phyloP scores from a whole-genome alignment of 2,329 filamentous ascomycete species.

The Phyllachora maydis region DNA sequence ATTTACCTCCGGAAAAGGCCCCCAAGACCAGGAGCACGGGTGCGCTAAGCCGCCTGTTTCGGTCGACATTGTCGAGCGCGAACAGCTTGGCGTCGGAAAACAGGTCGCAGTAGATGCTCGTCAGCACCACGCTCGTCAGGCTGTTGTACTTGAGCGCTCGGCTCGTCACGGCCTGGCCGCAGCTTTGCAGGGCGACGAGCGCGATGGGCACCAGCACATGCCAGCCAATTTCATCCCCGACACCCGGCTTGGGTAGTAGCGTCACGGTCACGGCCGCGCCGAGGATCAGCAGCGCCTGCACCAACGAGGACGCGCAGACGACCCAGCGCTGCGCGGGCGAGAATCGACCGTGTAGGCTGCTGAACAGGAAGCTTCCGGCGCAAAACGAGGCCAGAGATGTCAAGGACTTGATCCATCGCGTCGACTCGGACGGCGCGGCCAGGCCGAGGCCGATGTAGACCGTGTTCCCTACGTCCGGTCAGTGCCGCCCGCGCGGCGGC shows the following conservation, averaged over 20 bases:
- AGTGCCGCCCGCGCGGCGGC: background rate
- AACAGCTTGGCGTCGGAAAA: conserved; percentile 42
- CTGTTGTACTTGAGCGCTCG: conserved; percentile 47
- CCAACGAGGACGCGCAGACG: conserved; percentile 33
- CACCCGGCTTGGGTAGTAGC: conserved; percentile 14
- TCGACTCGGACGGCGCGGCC: conserved; percentile 28
- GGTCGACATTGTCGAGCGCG: conserved; percentile 19
- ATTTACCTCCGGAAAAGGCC: conserved; percentile 25
- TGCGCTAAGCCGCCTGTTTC: conserved; percentile 27
- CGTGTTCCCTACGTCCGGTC: conserved; percentile 37
- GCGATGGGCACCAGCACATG: conserved; percentile 44
- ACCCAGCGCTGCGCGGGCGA: conserved; percentile 44
- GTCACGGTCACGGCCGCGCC: conserved; percentile 32
- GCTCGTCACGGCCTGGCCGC: conserved; percentile 58
- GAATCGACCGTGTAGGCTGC: conserved; percentile 42
- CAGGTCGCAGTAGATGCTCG: conserved; percentile 64
- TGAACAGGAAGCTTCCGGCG: conserved; percentile 51
- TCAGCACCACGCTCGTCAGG: conserved; percentile 60
- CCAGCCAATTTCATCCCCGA: conserved; percentile 29
- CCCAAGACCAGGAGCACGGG: conserved; percentile 26
- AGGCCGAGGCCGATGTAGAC: conserved; percentile 60
- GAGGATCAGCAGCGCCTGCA: conserved; percentile 27
- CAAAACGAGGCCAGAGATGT: conserved; percentile 52
- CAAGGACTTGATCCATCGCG: conserved; percentile 52
- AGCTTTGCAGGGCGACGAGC: conserved; percentile 55